These are phyloP conservation scores for Astrothelium macrocarpum DNA, from an alignment of 495 filamentous ascomycete genomes.

Conservation along the genomic window DNA sequence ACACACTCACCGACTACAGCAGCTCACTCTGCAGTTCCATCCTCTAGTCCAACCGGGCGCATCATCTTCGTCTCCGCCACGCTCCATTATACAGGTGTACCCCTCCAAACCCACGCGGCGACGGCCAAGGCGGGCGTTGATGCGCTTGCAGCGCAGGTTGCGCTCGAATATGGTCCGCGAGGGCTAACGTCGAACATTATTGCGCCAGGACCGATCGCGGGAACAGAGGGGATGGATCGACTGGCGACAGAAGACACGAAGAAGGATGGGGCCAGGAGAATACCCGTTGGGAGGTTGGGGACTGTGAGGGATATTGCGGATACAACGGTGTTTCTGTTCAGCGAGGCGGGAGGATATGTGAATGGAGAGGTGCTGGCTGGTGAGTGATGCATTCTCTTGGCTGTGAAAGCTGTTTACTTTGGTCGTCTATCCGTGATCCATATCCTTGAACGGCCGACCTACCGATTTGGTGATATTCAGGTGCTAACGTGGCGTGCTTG, in stretches of 20 bases:
- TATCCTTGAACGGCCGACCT: no score
- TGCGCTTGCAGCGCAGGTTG: constrained; percentile 60
- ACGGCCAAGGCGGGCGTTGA: constrained; percentile 91
- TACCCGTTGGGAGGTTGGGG: constrained; percentile 69
- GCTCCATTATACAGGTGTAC: constrained; percentile 75
- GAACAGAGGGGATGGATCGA: constrained; percentile 47
- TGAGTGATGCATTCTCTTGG: constrained; percentile 13
- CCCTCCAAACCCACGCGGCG: constrained; percentile 75
- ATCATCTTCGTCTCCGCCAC: constrained; percentile 85
- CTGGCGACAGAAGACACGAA: constrained; percentile 31
- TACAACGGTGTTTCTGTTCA: constrained; percentile 80
- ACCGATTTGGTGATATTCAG: not conserved
- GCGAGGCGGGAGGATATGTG: constrained; percentile 73
- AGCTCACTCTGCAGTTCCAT: constrained; percentile 16
- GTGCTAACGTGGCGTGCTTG: not conserved
- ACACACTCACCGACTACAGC: constrained; percentile 47
- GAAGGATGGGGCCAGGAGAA: constrained; percentile 28
- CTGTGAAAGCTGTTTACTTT: not conserved
- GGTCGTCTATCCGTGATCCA: constrained; percentile 2
- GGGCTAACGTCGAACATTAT: constrained; percentile 87
- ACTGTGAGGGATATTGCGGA: constrained; percentile 82
- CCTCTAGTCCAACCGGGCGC: constrained; percentile 41
- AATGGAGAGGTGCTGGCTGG: constrained; percentile 67
- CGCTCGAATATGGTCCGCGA: constrained; percentile 78
- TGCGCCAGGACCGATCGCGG: constrained; percentile 65